Conservation (phyloP, 371 early-diverging fungal genomes). For the Chytridium lagenaria region DNA sequence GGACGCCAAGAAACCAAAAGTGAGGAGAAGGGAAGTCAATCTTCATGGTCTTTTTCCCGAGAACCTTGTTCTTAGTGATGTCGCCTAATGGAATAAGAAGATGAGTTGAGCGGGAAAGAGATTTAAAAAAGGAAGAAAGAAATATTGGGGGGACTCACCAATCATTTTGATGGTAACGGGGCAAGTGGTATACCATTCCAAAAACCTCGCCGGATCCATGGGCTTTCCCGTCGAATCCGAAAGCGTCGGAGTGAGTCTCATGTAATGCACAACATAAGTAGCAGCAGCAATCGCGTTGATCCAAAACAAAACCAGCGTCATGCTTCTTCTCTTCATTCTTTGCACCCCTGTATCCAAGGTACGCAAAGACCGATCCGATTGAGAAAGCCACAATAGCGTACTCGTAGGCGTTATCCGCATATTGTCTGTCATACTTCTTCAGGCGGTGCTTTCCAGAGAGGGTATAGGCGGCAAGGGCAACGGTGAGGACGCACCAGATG, state of each 20-base stretch:
- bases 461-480: neutral
- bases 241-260: conserved; percentile 24
- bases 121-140: no score
- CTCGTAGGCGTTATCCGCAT: conserved; percentile 32
- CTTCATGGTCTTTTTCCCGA: conserved; percentile 22
- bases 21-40: conserved; percentile 38
- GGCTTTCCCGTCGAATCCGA: conserved; percentile 35
- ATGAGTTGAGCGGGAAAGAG: neutral
- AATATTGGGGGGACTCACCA: no score
- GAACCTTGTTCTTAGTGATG: conserved; percentile 31
- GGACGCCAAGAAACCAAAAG: conserved; percentile 40
- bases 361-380: conserved; percentile 26
- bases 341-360: conserved; percentile 1
- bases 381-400: conserved; percentile 35
- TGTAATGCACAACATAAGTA: neutral
- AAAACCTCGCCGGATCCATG: conserved; percentile 45
- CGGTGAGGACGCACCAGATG: conserved; percentile 27
- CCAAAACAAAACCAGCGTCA: conserved; percentile 30
- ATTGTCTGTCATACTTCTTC: conserved; percentile 31
- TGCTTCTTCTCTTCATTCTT: conserved; percentile 16
- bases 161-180: conserved; percentile 25
- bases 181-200: conserved; percentile 49
- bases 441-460: conserved; percentile 12
- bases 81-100: conserved; percentile 17
- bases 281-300: conserved; percentile 24